Evolutionary conservation across 768 basidiomycete genomes (phyloP).

Genomic region (Paxillus rubicundulus): DNA sequence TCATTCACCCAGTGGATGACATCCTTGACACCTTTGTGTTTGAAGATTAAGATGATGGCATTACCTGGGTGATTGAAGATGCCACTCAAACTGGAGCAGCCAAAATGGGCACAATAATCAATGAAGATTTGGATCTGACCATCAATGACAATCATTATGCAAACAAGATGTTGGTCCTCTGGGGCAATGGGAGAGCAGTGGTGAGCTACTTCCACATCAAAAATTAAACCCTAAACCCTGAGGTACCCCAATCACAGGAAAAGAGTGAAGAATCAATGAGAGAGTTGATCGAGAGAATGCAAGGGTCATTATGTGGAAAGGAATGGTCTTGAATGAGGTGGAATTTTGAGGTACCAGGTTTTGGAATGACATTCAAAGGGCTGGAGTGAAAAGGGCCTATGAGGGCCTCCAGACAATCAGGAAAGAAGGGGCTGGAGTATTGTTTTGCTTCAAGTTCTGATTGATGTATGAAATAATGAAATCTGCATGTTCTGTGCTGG

Average conservation of each 20-base stretch:
- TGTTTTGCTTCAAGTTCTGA: slow-evolving; percentile 29
- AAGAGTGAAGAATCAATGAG: slow-evolving; percentile 25
- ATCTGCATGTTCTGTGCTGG: not conserved
- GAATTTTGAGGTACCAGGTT: slow-evolving; percentile 25
- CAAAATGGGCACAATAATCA: slow-evolving; percentile 19
- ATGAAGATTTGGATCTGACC: slow-evolving; percentile 1
- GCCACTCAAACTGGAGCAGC: slow-evolving; percentile 23
- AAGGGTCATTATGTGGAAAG: slow-evolving; percentile 13
- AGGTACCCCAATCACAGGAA: slow-evolving; percentile 34
- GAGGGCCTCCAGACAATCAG: slow-evolving; percentile 22
- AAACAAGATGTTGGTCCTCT: not conserved
- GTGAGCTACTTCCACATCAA: not conserved
- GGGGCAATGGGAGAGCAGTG: not conserved
- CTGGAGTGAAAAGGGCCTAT: slow-evolving; percentile 43
- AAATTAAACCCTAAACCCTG: not conserved
- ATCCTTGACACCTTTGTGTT: slow-evolving; percentile 8
- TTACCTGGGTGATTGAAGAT: slow-evolving; percentile 35
- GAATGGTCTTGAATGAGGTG: slow-evolving; percentile 33
- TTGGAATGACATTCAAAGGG: slow-evolving; percentile 40
- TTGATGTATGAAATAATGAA: slow-evolving; percentile 36
- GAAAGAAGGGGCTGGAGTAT: slow-evolving; percentile 32
- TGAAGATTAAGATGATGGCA: slow-evolving; percentile 25
- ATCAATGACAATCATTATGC: not conserved
- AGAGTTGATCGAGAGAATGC: slow-evolving; percentile 24
- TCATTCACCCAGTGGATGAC: slow-evolving; percentile 38